A percentile compares a stretch with the other conserved stretches of the same genome.
phyloP scores from a whole-genome alignment of 805 yeast genomes.

The Maudiozyma barnettii region DNA sequence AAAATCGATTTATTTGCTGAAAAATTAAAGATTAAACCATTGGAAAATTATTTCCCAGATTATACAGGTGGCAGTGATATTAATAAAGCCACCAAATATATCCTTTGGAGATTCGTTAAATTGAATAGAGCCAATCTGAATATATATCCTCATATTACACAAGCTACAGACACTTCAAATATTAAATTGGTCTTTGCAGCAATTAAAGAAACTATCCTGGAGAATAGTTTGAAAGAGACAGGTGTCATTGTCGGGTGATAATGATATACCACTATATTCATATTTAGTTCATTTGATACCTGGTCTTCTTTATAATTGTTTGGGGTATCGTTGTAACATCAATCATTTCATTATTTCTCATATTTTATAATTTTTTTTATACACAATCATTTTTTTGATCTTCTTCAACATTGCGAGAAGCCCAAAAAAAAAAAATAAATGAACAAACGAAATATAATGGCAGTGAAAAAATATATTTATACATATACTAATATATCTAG shows the following conservation, averaged over 20 bases:
- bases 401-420: too few relatives aligned
- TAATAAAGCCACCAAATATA: slow-evolving; percentile 84
- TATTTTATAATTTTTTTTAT: too few relatives aligned
- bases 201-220: slow-evolving; percentile 69
- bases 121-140: slow-evolving; percentile 74
- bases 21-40: slow-evolving; percentile 70
- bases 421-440: too few relatives aligned
- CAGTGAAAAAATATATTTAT: too few relatives aligned
- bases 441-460: too few relatives aligned
- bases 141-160: slow-evolving; percentile 85
- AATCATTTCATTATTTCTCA: too few relatives aligned
- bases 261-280: too few relatives aligned
- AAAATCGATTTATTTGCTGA: slow-evolving; percentile 87
- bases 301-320: too few relatives aligned
- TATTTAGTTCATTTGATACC: too few relatives aligned
- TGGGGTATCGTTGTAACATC: too few relatives aligned
- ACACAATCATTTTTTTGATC: too few relatives aligned
- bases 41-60: slow-evolving; percentile 79
- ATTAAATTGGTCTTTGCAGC: slow-evolving; percentile 80
- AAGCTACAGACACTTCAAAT: slow-evolving; percentile 88
- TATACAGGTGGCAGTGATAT: slow-evolving; percentile 86
- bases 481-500: too few relatives aligned
- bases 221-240: slow-evolving; percentile 65
- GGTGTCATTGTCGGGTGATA: slow-evolving; percentile 40
- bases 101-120: slow-evolving; percentile 81